These are phyloP conservation scores for Exophiala sp. DNA, from an alignment of 2,329 filamentous ascomycete species.

Conservation along the genomic window DNA sequence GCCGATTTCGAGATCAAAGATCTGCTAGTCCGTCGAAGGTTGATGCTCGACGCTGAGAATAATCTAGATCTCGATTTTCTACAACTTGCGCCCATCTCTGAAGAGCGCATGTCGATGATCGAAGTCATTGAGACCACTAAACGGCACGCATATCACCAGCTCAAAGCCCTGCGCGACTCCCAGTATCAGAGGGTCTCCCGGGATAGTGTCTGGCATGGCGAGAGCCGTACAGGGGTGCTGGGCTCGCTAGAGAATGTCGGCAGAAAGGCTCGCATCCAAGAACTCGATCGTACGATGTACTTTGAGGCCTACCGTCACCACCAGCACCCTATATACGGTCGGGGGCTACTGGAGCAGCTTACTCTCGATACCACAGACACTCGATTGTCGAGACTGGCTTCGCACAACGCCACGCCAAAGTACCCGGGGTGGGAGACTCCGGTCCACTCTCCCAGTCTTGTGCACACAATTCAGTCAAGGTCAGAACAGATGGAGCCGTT, in stretches of 20 bases:
- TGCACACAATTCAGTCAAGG: constrained; percentile 68
- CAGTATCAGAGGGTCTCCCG: constrained; percentile 54
- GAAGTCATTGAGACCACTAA: constrained; percentile 52
- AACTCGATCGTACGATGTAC: constrained; percentile 73
- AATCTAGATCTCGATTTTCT: constrained; percentile 68
- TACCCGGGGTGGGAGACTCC: constrained; percentile 18
- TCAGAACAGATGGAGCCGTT: constrained; percentile 65
- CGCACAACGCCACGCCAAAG: constrained; percentile 45
- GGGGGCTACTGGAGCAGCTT: constrained; percentile 67
- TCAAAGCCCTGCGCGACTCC: constrained; percentile 65
- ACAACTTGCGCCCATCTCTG: constrained; percentile 66
- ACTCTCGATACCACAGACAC: constrained; percentile 57
- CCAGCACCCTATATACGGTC: constrained; percentile 74
- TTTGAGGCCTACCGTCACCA: constrained; percentile 76
- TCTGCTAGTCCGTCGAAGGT: constrained; percentile 58
- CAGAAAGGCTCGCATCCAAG: constrained; percentile 65
- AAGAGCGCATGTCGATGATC: constrained; percentile 58
- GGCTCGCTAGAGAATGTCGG: constrained; percentile 65
- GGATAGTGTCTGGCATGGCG: constrained; percentile 18
- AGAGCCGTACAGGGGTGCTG: constrained; percentile 52
- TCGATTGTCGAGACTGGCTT: constrained; percentile 56
- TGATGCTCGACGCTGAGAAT: constrained; percentile 55
- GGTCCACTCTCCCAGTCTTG: constrained; percentile 54
- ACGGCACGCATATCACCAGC: constrained; percentile 62
- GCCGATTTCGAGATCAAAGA: constrained; percentile 70